Base-by-base conservation (phyloP, 768 basidiomycete genomes). In the Termitomyces heimii region DNA sequence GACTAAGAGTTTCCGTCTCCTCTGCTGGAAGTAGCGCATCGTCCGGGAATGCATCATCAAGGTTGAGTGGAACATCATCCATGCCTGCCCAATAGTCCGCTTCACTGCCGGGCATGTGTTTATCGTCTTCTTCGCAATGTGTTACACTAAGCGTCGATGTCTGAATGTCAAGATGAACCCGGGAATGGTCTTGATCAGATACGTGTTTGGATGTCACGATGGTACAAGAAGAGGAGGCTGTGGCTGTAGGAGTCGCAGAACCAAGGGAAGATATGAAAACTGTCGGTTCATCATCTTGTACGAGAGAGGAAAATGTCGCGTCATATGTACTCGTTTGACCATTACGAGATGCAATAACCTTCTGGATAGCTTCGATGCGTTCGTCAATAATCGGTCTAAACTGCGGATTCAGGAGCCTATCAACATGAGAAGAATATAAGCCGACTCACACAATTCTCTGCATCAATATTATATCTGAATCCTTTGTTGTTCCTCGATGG, bases 71-170 rank as follows among this genome's bases (percentile, higher is more conserved):
- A 20, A 77, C 66, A 29, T 77, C 77, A n/a, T 76, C 75, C 51
- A 82, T 61, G 16, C 68, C 68, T 45, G 71, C 73, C 78, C 82
- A 84, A 34, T 78, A 73, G 10, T 71, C 73, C 20, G 78, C 79
- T 45, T 84, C 83, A 53, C 73, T 76, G 37, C 70, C 72, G 29
- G 62, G 64, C 43, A 67, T 66, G 12, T 63, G 54, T 9, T 70
- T 60, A 8, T 70, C 66, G 14, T 67, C 54, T 42, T 29, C 46
- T 55, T 46, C 29, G 13, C 28, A n/a, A n/a, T 39, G 26, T 18
- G 12, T 40, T 28, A 20, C 26, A 28, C 51, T 13, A n/a, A 34
- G 20, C 14, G 14, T 44, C 48, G 18, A 22, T 8, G 18, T 37
- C 48, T 39, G 31, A 9, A 26, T 20, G 18, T 45, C 43, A 52